Evolutionary conservation across 148 eudicot genomes (phyloP), one percentile per base, ranked within the genome.

Genomic region (Nepenthes gracilis): DNA sequence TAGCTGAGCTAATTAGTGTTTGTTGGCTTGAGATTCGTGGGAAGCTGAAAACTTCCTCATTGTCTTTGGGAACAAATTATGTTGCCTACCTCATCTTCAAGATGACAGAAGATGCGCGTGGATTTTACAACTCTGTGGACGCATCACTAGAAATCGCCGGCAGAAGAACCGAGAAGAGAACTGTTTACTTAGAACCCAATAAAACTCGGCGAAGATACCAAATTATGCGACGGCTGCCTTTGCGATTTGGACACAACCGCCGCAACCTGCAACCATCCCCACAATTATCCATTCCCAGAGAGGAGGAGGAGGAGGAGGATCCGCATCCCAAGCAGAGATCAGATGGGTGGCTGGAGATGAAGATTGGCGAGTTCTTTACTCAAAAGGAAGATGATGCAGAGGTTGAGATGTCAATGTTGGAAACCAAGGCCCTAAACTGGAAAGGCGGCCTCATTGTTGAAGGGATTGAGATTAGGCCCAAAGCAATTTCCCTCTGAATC

Each of bases 311-410:
- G 6, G 47, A 47, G 5, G 67, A 64, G 6, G 52, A 43, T 1
- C 47, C 51, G 40, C 58, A 64, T 13, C 85, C 88, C 0, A 75
- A 57, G 65, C 35, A 0, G 57, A 79, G 96, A 63, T 40, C 38
- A 9, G 93, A 88, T 37, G 85, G 82, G 40, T 88, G 96, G 96
- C 43, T 74, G 57, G 96, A 88, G 67, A 34, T 79, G 5, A 71
- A 83, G 64, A 60, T 85, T 48, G 93, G 90, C 1, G 79, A 77
- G 47, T 80, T 70, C 45, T 47, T 63, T 6, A 73, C 64, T 12
- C 11, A 52, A 1, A 54, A 35, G 5, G 67, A 50, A 23, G 79
- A 72, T 12, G 81, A 67, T 2, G 67, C 58, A 45, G 78, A 74
- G 10, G 68, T 79, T 10, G 75, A 77, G 62, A 74, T 88, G 67